Evolutionary conservation across 1,139 yeast genomes (phyloP), one percentile per base, ranked within the genome.

Genomic region (Dujonia santamariae): DNA sequence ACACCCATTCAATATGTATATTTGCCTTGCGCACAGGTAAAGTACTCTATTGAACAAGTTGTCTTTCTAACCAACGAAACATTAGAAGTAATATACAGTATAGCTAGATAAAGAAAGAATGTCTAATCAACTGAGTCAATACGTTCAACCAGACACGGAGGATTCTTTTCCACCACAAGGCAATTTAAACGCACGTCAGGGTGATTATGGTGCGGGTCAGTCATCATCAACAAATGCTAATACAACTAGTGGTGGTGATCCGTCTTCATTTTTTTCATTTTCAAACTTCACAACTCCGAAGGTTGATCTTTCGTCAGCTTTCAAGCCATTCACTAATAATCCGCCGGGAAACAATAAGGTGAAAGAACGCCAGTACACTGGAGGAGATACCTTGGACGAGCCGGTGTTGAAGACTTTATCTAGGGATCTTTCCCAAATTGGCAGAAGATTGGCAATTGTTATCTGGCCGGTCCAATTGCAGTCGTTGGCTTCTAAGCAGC

Each of bases 351-450:
- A 75, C 43, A 80, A 76, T 44, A 74, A 74, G 37, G 68, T 83
- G 19, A 72, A 75, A 44, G 92, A 83, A 52, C 74, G 86, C 26
- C 81, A 85, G 43, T 85, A 81, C 54, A 62, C 82, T 19, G 95
- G 95, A 2, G 92, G 94, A 26, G 87, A 85, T 51, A 85, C 96
- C 1, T 61, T 86, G 12, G 95, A 86, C 54, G 96, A 86, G 60
- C 87, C 95, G 0, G 88, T 86, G 3, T 56, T 73, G 49, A 66
- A 72, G 12, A 86, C 96, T 0, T 58, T 86, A 31, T 63, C 72
- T 46, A 68, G 95, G 38, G 96, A 86, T 51, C 50, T 85, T 24
- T 54, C 66, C 19, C 80, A 80, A 17, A 84, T 85, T 35, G 86
- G 83, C 4, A 68, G 67, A 28, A 64, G 88, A 37, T 63, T 85